phyloP scores from a whole-genome alignment of 495 filamentous ascomycete genomes.

The Talaromyces stipitatus region DNA sequence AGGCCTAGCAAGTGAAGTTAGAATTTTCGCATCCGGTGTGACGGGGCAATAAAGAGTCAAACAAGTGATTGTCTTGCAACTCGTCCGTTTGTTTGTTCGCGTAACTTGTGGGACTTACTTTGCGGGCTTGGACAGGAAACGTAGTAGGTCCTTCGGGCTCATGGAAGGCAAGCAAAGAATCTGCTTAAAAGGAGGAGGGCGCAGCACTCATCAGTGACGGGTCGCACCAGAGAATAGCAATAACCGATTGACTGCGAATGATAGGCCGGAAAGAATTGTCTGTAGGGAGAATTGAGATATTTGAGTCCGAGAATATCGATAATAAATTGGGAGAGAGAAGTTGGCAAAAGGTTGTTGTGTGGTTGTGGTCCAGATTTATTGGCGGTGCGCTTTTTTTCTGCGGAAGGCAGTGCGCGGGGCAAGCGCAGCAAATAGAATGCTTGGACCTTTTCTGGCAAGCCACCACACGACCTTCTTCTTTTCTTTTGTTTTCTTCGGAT shows the following conservation, averaged over 20 bases:
- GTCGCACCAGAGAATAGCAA: not conserved
- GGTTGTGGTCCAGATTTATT: not conserved
- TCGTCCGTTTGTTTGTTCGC: not conserved
- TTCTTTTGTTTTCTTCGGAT: not conserved
- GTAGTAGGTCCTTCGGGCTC: constrained; percentile 86
- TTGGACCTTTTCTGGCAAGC: not conserved
- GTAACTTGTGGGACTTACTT: constrained; percentile 54
- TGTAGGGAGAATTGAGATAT: not conserved
- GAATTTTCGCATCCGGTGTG: constrained; percentile 5
- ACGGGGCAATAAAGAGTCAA: constrained; percentile 8
- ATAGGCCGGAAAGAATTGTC: not conserved
- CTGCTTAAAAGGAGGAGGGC: constrained; percentile 23
- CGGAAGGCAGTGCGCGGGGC: not conserved
- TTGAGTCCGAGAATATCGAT: too few relatives aligned
- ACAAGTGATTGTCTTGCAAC: constrained; percentile 1
- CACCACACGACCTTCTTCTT: not conserved
- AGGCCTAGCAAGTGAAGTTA: constrained; percentile 51
- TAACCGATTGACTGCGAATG: not conserved
- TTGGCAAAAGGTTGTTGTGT: not conserved
- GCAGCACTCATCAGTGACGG: constrained; percentile 24
- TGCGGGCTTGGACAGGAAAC: constrained; percentile 91
- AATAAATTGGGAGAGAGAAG: not conserved
- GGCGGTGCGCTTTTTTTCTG: not conserved
- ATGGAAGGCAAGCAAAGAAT: constrained; percentile 54
- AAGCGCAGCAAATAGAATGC: not conserved